Conservation (phyloP, 176 grass and related monocot species). For the Poa annua region DNA sequence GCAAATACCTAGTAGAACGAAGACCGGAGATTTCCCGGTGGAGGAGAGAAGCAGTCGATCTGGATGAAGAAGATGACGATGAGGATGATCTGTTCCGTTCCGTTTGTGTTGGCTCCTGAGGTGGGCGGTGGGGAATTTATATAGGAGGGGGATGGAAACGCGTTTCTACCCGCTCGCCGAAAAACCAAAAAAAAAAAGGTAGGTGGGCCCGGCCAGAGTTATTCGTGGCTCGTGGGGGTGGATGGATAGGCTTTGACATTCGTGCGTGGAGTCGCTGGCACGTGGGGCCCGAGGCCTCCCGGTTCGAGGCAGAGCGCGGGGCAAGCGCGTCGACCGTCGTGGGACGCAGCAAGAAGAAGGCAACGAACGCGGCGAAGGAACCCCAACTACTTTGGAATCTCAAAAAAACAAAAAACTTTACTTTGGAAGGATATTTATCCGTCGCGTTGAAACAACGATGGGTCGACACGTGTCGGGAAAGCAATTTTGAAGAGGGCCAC, state of each 20-base stretch:
- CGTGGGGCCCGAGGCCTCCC: background rate
- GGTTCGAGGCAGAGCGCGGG: background rate
- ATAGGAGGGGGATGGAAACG: background rate
- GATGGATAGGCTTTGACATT: slow-evolving; percentile 11
- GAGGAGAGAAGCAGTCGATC: background rate
- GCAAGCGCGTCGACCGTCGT: slow-evolving; percentile 1
- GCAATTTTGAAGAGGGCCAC: background rate
- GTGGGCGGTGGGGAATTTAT: background rate
- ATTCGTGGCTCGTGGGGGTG: background rate
- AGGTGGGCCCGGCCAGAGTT: background rate
- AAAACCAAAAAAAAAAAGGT: too few species aligned
- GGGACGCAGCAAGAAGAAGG: background rate
- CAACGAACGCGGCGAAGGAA: slow-evolving; percentile 28
- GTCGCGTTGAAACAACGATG: slow-evolving; percentile 11
- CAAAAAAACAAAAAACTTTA: background rate
- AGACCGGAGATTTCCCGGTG: background rate
- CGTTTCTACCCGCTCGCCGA: background rate
- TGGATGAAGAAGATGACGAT: background rate
- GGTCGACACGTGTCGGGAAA: background rate
- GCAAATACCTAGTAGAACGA: background rate
- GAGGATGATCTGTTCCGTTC: background rate
- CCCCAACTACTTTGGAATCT: background rate
- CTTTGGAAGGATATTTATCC: background rate
- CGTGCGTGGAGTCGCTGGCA: background rate
- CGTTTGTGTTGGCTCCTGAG: background rate